Evolutionary conservation across 345 rosid genomes (phyloP).

Genomic region (Citrus cavaleriei): DNA sequence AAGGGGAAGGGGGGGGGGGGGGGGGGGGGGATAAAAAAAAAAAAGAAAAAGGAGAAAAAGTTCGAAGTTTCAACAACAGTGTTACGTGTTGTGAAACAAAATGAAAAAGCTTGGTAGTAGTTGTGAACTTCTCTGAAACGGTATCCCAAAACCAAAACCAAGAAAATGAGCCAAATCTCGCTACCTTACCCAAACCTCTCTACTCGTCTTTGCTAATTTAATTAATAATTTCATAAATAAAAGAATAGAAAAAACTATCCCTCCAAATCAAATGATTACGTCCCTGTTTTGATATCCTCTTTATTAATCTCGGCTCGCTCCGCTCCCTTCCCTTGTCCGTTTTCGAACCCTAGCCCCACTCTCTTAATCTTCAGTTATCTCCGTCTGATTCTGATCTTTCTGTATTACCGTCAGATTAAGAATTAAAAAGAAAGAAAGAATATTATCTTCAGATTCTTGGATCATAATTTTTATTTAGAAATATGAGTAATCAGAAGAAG

Average conservation of each 20-base stretch:
- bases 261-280: background rate
- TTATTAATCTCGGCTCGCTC: background rate
- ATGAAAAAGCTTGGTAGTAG: too few relatives aligned
- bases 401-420: background rate
- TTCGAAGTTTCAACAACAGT: too few relatives aligned
- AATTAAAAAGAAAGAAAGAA: background rate
- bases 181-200: background rate
- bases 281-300: background rate
- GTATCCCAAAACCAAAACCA: conserved; percentile 1
- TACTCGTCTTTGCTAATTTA: background rate
- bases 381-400: background rate
- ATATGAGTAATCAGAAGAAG: conserved; percentile 96
- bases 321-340: background rate
- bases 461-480: conserved; percentile 9
- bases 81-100: too few relatives aligned
- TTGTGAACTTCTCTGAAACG: background rate
- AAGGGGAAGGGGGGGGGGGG: rapidly evolving
- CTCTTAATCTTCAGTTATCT: background rate
- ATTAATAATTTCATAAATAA: background rate
- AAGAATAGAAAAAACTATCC: background rate
- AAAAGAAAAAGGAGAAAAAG: too few relatives aligned
- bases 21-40: too few relatives aligned
- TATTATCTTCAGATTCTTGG: background rate
- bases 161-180: background rate
- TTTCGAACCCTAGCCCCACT: conserved; percentile 9